Percentiles rank a stretch among this genome's conserved stretches.
phyloP scores from a whole-genome alignment of 306 rosid species.

The Castanospermum australe region DNA sequence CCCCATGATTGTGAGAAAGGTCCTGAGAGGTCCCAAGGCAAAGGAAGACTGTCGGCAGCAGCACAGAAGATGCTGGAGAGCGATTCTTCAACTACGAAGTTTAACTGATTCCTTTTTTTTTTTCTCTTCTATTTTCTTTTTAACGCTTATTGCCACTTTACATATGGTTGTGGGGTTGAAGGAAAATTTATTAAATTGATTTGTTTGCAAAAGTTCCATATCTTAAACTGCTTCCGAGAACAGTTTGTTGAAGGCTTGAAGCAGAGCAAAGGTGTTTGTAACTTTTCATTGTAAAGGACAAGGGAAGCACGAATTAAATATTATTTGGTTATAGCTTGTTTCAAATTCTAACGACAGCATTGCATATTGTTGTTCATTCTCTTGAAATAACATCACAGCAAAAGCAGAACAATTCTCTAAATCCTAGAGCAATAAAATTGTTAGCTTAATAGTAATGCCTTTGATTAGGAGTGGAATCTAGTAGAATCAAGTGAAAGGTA shows the following conservation, averaged over 20 bases:
- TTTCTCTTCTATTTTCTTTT: neutral
- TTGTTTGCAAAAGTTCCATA: slow-evolving; percentile 29
- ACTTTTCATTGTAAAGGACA: slow-evolving; percentile 23
- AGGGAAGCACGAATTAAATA: neutral
- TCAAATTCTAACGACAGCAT: slow-evolving; percentile 18
- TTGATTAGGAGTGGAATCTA: slow-evolving; percentile 16
- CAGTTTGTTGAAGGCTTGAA: slow-evolving; percentile 29
- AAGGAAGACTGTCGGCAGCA: slow-evolving; percentile 47
- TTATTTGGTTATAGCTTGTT: neutral
- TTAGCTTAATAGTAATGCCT: slow-evolving; percentile 8
- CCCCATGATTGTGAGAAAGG: slow-evolving; percentile 44
- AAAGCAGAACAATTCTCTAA: neutral
- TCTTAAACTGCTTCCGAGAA: slow-evolving; percentile 17
- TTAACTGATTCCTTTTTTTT: slow-evolving; percentile 15
- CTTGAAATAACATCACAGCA: slow-evolving; percentile 14
- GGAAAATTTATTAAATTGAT: slow-evolving; percentile 8
- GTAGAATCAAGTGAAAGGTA: neutral
- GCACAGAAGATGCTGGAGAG: slow-evolving; percentile 42
- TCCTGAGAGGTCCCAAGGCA: slow-evolving; percentile 32
- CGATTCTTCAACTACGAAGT: slow-evolving; percentile 34
- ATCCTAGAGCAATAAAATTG: neutral
- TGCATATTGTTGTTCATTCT: neutral
- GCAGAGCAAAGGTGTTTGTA: slow-evolving; percentile 1
- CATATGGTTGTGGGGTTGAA: slow-evolving; percentile 31
- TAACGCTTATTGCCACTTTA: slow-evolving; percentile 21